These are phyloP conservation scores for Ceratocystis smalleyi DNA, from an alignment of 2,329 filamentous ascomycete genomes.

Conservation along the genomic window DNA sequence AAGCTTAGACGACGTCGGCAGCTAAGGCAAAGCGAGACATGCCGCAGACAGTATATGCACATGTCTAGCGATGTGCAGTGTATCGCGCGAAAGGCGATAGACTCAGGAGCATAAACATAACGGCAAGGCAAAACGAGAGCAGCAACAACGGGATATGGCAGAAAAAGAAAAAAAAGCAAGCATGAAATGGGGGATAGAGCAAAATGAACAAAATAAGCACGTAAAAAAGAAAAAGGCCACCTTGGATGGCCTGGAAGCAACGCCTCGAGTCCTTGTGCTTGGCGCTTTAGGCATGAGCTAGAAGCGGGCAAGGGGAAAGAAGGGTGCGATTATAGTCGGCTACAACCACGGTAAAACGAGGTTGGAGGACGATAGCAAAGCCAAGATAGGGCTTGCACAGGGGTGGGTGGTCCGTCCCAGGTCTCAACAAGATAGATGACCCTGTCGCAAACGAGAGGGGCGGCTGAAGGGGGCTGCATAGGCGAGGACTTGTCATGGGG, in stretches of 20 bases:
- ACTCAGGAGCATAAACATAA: neutral
- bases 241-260: neutral
- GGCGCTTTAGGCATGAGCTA: neutral
- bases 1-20: neutral
- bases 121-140: neutral
- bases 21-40: neutral
- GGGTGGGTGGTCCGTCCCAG: too few relatives aligned
- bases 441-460: too few relatives aligned
- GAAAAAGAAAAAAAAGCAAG: neutral
- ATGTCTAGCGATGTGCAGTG: too few relatives aligned
- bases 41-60: neutral
- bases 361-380: too few relatives aligned
- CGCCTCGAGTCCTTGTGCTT: neutral
- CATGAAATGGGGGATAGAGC: conserved; percentile 15
- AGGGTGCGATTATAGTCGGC: neutral
- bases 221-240: neutral
- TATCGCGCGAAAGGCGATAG: neutral
- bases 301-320: neutral
- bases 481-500: too few relatives aligned
- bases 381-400: too few relatives aligned
- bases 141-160: neutral
- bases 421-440: too few relatives aligned
- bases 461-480: too few relatives aligned
- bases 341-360: too few relatives aligned
- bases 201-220: conserved; percentile 1